These are phyloP conservation scores for Actinidia arguta DNA, from an alignment of 179 eudicot genomes.

Conservation along the genomic window DNA sequence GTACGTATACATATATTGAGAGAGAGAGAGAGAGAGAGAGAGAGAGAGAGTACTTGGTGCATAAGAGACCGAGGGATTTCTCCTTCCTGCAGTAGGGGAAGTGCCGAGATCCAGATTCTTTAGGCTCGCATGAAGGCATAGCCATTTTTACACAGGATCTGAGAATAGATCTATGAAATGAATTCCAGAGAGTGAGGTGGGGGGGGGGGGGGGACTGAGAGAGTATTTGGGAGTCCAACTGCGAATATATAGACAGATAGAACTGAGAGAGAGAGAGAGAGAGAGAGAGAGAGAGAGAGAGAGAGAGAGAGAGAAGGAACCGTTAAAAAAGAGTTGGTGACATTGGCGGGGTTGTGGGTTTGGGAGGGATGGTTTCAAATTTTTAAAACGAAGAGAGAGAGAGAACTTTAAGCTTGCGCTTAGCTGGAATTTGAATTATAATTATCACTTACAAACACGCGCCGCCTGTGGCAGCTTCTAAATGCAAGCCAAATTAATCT, in stretches of 20 bases:
- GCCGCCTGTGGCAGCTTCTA: too few relatives aligned
- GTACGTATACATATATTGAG: not conserved
- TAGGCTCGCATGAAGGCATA: not conserved
- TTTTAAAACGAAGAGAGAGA: conserved; percentile 13
- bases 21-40: not conserved
- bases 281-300: not conserved
- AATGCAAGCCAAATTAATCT: too few relatives aligned
- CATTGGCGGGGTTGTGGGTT: conserved; percentile 33
- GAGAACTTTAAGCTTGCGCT: not conserved
- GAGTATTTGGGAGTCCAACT: too few relatives aligned
- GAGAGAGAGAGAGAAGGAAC: conserved; percentile 27
- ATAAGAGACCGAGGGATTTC: conserved; percentile 86
- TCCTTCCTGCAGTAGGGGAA: conserved; percentile 78
- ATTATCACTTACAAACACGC: too few relatives aligned
- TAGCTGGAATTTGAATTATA: conserved; percentile 33
- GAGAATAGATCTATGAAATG: not conserved
- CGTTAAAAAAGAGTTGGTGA: conserved; percentile 35
- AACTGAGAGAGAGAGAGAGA: not conserved
- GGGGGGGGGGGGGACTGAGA: conserved; percentile 13
- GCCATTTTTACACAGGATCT: conserved; percentile 23
- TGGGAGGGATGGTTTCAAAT: conserved; percentile 25
- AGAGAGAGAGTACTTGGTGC: conserved; percentile 64
- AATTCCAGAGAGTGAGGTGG: conserved; percentile 4
- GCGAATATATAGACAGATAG: too few relatives aligned
- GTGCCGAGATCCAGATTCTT: conserved; percentile 54